A percentile compares a stretch with the other conserved stretches of the same genome.
phyloP scores from a whole-genome alignment of 202 grass and related monocot species.

The Saccharum hybrid region DNA sequence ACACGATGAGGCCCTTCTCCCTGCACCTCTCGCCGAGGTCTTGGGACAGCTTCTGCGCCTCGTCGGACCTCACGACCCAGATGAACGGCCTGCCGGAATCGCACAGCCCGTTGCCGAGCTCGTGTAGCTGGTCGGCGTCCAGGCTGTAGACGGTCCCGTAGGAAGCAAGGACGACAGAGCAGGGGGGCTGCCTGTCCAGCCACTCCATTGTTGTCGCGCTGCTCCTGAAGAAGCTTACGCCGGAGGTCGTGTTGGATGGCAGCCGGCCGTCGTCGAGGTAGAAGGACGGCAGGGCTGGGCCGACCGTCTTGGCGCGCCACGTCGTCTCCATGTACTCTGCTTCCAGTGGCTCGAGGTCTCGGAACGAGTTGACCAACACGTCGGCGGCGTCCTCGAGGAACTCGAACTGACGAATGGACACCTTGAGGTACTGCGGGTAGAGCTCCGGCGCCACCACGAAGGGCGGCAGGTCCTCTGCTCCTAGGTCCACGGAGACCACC shows the following conservation, averaged over 20 bases:
- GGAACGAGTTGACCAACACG: neutral
- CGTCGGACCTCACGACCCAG: neutral
- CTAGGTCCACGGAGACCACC: neutral
- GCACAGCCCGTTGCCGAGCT: neutral
- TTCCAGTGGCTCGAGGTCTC: neutral
- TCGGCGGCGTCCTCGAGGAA: neutral
- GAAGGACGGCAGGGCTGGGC: neutral
- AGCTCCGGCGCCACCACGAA: conserved; percentile 4
- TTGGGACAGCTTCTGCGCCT: neutral
- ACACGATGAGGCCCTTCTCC: neutral
- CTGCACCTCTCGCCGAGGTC: neutral
- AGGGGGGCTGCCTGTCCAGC: neutral
- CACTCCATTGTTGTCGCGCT: neutral
- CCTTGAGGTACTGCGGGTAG: neutral
- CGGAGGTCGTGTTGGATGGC: neutral
- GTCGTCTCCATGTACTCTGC: neutral
- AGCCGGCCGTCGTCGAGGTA: neutral
- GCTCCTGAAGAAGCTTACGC: neutral
- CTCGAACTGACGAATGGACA: neutral
- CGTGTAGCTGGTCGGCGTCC: neutral
- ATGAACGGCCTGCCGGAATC: neutral
- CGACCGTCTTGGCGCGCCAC: neutral
- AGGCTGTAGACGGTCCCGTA: neutral
- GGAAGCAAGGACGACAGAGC: neutral
- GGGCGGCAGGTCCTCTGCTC: neutral